Conservation (phyloP, 1,284 basidiomycete species). For the Kalmanozyma brasiliensis region DNA sequence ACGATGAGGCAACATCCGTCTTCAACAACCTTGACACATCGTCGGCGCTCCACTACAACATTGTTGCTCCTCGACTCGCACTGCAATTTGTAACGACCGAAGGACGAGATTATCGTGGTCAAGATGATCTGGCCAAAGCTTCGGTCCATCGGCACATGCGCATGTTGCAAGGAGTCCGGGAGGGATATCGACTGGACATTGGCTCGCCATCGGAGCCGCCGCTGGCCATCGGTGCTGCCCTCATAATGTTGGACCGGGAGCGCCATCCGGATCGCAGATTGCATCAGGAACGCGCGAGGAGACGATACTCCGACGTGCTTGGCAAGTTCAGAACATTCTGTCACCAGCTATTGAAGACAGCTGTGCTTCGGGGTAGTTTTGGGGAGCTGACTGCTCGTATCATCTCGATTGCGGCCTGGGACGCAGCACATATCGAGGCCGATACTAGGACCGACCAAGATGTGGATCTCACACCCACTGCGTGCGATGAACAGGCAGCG, state of each 20-base stretch:
- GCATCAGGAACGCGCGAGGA: no score
- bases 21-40: no score
- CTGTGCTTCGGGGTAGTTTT: conserved; percentile 1
- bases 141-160: conserved; percentile 9
- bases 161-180: not conserved
- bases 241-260: conserved; percentile 2
- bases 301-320: no score
- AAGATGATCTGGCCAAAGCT: not conserved
- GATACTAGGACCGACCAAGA: no score
- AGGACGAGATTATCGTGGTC: not conserved
- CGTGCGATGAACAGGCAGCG: no score
- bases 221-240: conserved; percentile 11
- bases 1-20: no score
- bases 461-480: no score
- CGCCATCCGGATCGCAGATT: no score
- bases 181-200: not conserved
- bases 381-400: conserved; percentile 9
- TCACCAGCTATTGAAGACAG: not conserved
- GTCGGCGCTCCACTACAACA: not conserved
- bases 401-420: conserved; percentile 3
- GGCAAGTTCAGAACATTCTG: not conserved
- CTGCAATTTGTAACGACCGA: not conserved
- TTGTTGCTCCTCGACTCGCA: conserved; percentile 2
- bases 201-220: conserved; percentile 5
- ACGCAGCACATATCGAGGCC: not conserved